Conservation (phyloP, 441 rosid species). For the Syzygium malaccense region DNA sequence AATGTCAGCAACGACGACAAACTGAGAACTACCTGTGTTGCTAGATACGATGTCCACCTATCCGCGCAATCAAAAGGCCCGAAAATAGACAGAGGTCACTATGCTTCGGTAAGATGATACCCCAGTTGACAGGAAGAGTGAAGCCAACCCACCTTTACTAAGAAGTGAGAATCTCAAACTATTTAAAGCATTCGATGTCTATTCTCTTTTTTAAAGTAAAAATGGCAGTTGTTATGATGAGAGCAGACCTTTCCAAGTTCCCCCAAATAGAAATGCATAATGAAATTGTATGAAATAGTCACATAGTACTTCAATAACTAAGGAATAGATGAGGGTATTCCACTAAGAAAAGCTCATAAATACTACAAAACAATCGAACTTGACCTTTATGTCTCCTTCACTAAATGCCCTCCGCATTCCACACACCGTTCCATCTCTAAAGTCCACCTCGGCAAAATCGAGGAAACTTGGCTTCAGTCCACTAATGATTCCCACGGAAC, state of each 20-base stretch:
- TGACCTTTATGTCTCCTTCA: conserved; percentile 95
- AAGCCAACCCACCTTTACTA: background rate
- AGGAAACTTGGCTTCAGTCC: conserved; percentile 50
- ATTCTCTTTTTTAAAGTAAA: background rate
- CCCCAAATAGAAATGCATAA: background rate
- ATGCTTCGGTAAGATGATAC: background rate
- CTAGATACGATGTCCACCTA: background rate
- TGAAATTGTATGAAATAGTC: background rate
- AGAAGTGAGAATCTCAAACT: background rate
- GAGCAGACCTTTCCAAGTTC: background rate
- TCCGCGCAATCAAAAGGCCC: background rate
- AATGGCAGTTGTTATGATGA: background rate
- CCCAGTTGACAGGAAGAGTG: background rate
- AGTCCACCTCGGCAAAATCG: conserved; percentile 53
- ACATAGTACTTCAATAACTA: background rate
- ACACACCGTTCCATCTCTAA: conserved; percentile 39
- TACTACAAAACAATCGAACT: background rate
- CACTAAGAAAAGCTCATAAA: background rate
- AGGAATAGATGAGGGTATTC: background rate
- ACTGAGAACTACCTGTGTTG: background rate
- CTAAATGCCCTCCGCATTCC: conserved; percentile 96
- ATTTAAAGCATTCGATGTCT: background rate
- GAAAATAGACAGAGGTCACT: background rate
- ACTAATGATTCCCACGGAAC: conserved; percentile 60
- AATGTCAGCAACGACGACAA: background rate